These are phyloP conservation scores for Penicillium sp. DNA, from an alignment of 2,329 filamentous ascomycete species.

Conservation along the genomic window DNA sequence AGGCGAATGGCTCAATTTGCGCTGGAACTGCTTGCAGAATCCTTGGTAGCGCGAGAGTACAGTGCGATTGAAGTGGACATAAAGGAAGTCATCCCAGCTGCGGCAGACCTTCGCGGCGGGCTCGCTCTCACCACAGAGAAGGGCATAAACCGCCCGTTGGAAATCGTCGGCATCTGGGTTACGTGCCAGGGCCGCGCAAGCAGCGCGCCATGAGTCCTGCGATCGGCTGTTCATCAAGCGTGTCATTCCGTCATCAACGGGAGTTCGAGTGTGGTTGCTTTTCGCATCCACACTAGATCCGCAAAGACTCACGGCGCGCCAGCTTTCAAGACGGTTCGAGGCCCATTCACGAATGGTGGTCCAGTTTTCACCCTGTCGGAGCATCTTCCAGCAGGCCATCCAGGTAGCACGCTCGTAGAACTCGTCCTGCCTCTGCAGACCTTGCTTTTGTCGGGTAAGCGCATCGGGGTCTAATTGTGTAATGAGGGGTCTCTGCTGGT, in stretches of 20 bases:
- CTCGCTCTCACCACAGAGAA: constrained; percentile 77
- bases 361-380: constrained; percentile 75
- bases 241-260: constrained; percentile 35
- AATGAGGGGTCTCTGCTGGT: constrained; percentile 62
- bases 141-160: constrained; percentile 83
- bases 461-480: constrained; percentile 93
- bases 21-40: constrained; percentile 50
- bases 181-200: constrained; percentile 47
- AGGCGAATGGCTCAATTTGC: constrained; percentile 50
- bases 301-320: constrained; percentile 80
- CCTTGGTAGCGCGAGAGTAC: constrained; percentile 73
- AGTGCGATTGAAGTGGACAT: constrained; percentile 81
- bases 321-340: constrained; percentile 75
- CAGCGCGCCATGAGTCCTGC: constrained; percentile 37
- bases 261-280: constrained; percentile 26
- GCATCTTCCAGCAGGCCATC: constrained; percentile 89
- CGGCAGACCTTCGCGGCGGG: constrained; percentile 72
- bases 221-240: constrained; percentile 42
- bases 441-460: constrained; percentile 69
- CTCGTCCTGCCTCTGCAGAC: constrained; percentile 74
- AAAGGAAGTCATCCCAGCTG: constrained; percentile 81
- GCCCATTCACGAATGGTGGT: constrained; percentile 79
- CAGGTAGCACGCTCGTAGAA: constrained; percentile 88
- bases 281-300: constrained; percentile 45
- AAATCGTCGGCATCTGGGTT: constrained; percentile 68